Conservation (phyloP, 305 asterid species). For the Fraxinus albicans region DNA sequence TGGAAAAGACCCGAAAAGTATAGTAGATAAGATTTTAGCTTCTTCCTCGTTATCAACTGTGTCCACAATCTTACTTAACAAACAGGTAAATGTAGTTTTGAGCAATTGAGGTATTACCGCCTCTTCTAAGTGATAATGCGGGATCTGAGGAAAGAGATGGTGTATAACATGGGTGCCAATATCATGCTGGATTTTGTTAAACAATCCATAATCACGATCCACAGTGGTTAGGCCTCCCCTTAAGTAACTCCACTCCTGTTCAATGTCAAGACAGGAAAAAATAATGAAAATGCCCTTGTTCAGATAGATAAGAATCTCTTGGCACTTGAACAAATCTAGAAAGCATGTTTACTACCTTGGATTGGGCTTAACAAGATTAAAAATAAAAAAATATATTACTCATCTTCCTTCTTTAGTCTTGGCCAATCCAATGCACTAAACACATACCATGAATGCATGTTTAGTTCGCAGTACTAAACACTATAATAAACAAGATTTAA, state of each 20-base stretch:
- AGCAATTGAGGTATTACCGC: constrained; percentile 4
- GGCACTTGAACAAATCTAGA: neutral
- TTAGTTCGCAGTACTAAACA: neutral
- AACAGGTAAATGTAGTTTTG: neutral
- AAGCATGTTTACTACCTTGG: neutral
- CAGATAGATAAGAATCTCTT: neutral
- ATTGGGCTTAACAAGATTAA: neutral
- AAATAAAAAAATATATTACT: neutral
- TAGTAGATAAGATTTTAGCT: neutral
- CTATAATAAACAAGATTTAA: neutral
- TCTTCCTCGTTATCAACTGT: too few species aligned
- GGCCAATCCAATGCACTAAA: neutral
- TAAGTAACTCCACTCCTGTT: constrained; percentile 53
- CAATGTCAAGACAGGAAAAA: neutral
- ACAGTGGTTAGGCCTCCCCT: constrained; percentile 51
- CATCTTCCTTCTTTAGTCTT: neutral
- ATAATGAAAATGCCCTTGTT: neutral
- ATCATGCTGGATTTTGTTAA: constrained; percentile 52
- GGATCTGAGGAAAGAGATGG: constrained; percentile 57
- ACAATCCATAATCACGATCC: constrained; percentile 48
- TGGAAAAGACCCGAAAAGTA: neutral
- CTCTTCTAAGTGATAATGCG: constrained; percentile 47
- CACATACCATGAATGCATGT: neutral
- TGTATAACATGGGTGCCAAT: constrained; percentile 54
- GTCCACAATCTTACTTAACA: neutral